Evolutionary conservation across 2,329 filamentous ascomycete genomes (phyloP).

Genomic region (Sphaceloma murrayae): DNA sequence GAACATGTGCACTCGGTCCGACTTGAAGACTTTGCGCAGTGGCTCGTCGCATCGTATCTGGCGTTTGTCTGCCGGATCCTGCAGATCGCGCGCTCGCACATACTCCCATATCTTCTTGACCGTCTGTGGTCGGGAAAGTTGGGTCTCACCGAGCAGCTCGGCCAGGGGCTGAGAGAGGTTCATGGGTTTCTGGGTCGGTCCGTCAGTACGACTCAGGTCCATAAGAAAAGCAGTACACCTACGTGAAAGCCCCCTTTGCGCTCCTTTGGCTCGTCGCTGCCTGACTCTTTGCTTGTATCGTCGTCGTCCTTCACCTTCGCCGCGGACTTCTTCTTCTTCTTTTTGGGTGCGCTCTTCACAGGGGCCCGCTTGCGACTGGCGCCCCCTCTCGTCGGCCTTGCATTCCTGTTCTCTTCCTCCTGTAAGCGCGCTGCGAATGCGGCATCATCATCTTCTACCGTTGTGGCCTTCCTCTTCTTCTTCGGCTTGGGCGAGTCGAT

Average conservation of each 20-base stretch:
- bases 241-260: constrained; percentile 86
- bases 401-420: constrained; percentile 67
- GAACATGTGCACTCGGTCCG: constrained; percentile 92
- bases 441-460: constrained; percentile 69
- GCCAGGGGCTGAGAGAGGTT: constrained; percentile 61
- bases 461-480: constrained; percentile 52
- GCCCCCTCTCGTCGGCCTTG: constrained; percentile 64
- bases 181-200: constrained; percentile 53
- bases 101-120: constrained; percentile 96
- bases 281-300: constrained; percentile 64
- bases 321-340: constrained; percentile 60
- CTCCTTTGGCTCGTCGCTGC: constrained; percentile 48
- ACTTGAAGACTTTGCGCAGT: constrained; percentile 87
- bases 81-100: constrained; percentile 78
- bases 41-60: constrained; percentile 88
- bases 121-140: constrained; percentile 88
- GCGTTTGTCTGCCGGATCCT: constrained; percentile 83
- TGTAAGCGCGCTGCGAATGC: constrained; percentile 79
- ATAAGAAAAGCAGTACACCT: constrained; percentile 26
- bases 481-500: constrained; percentile 36
- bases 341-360: constrained; percentile 56
- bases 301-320: constrained; percentile 70
- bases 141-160: constrained; percentile 57
- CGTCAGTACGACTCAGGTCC: background rate
- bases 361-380: constrained; percentile 47